A percentile compares a stretch with the other conserved stretches of the same genome.
Conservation (phyloP, 2,329 filamentous ascomycete genomes). For the Biscogniauxia mediterranea region DNA sequence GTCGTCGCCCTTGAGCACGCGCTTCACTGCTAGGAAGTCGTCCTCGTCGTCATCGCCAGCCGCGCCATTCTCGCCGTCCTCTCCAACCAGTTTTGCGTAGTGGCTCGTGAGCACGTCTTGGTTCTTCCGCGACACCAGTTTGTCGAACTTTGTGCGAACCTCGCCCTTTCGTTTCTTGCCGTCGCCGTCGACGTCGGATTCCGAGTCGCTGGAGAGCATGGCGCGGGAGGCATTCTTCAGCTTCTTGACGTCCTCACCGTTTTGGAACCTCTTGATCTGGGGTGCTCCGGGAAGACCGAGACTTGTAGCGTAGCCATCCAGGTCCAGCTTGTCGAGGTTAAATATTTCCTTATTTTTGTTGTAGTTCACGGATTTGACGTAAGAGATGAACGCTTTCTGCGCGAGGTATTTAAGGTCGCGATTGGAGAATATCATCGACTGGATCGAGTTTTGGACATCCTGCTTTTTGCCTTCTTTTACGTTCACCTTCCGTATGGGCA, state of each 20-base stretch:
- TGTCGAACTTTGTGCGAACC: slow-evolving; percentile 91
- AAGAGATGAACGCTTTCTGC: slow-evolving; percentile 93
- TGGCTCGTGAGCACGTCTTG: slow-evolving; percentile 94
- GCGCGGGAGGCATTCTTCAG: slow-evolving; percentile 82
- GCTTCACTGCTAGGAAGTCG: slow-evolving; percentile 87
- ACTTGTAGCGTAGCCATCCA: slow-evolving; percentile 83
- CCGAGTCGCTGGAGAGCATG: slow-evolving; percentile 61
- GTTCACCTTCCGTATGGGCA: slow-evolving; percentile 83
- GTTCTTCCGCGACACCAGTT: slow-evolving; percentile 96
- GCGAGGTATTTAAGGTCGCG: slow-evolving; percentile 91
- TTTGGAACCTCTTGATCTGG: slow-evolving; percentile 81
- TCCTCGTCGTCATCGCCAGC: slow-evolving; percentile 50
- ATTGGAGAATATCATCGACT: slow-evolving; percentile 95
- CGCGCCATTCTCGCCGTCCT: slow-evolving; percentile 39
- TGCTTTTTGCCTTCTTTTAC: slow-evolving; percentile 87
- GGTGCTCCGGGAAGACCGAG: slow-evolving; percentile 88
- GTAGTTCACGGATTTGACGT: slow-evolving; percentile 78
- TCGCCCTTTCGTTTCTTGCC: slow-evolving; percentile 56
- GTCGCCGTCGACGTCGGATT: slow-evolving; percentile 54
- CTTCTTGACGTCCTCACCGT: slow-evolving; percentile 82
- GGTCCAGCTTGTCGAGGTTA: slow-evolving; percentile 74
- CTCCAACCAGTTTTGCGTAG: slow-evolving; percentile 79
- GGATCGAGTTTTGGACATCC: slow-evolving; percentile 78
- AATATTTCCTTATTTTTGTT: slow-evolving; percentile 94
- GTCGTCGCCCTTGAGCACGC: slow-evolving; percentile 73